Percentiles rank a stretch among this genome's conserved stretches.
These are phyloP conservation scores for Calendula officinalis DNA, from an alignment of 129 eudicot species.

Conservation along the genomic window DNA sequence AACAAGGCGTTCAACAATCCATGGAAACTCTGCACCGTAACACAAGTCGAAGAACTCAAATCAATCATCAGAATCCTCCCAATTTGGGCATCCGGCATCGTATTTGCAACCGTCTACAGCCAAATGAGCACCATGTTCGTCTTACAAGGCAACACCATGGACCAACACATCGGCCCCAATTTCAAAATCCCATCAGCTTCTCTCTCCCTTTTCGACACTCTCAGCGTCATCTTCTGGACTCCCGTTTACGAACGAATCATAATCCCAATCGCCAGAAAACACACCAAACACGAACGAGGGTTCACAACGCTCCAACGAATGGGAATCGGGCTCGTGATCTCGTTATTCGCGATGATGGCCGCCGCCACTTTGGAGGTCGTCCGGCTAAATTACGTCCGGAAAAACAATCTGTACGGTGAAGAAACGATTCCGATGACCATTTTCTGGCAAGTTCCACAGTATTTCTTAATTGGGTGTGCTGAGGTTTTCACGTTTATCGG, in stretches of 20 bases:
- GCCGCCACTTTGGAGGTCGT: conserved; percentile 63
- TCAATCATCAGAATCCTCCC: conserved; percentile 61
- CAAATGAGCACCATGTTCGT: conserved; percentile 97
- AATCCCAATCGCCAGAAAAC: conserved; percentile 57
- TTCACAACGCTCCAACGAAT: conserved; percentile 85
- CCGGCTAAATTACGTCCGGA: conserved; percentile 44
- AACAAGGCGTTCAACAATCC: conserved; percentile 24
- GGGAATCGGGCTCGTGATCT: conserved; percentile 77
- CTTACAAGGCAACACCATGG: conserved; percentile 81
- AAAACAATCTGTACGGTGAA: conserved; percentile 39
- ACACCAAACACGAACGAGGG: conserved; percentile 65
- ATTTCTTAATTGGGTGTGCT: conserved; percentile 36
- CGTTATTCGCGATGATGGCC: conserved; percentile 59
- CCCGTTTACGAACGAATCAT: conserved; percentile 57
- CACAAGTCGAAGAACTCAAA: conserved; percentile 75
- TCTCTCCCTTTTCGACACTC: conserved; percentile 69
- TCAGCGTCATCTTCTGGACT: conserved; percentile 85
- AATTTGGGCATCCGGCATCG: conserved; percentile 75
- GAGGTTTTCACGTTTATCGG: conserved; percentile 68
- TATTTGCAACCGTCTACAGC: conserved; percentile 66
- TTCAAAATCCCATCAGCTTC: conserved; percentile 83
- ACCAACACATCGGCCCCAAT: conserved; percentile 71
- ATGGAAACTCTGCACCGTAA: conserved; percentile 67
- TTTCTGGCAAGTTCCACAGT: conserved; percentile 33
- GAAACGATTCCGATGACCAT: conserved; percentile 37